Evolutionary conservation across 2,329 filamentous ascomycete species (phyloP), one percentile per base, ranked within the genome.

Genomic region (Colletotrichum eleusines): DNA sequence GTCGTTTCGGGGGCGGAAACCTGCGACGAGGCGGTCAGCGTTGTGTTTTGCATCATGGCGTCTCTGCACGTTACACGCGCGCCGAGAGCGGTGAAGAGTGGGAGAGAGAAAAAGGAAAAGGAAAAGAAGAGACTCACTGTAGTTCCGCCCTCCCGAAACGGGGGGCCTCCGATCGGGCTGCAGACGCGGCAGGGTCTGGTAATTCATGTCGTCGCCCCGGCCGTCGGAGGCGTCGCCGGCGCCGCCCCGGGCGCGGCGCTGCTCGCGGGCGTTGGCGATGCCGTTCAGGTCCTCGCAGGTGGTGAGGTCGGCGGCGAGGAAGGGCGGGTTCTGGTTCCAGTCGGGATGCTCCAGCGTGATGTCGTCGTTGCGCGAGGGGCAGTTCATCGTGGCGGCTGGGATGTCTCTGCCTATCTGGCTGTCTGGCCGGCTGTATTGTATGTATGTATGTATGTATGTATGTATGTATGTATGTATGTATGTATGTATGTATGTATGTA

Each of bases 231-330:
- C 58, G n/a, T 75, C 76, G 51, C 74, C 77, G 67, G 76, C 77
- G 66, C 81, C 79, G 74, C 80, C 77, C 59, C 75, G 74, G 71
- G 80, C 77, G 46, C 80, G 77, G 35, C 82, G 78, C 71, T 81
- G 80, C 74, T 84, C 81, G 28, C 86, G 83, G 26, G 83, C 77
- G 77, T 88, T 88, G 73, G 84, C 80, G 72, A 86, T 85, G 72
- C 86, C 86, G 72, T 88, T 88, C 69, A 88, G 80, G 75, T 88
- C 86, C 80, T 87, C 83, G 74, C 86, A 80, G 50, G 86, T 88
- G 33, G 86, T 88, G 59, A 85, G 77, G 59, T 84, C 81, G 26
- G 84, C 76, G 31, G 85, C 81, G 63, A 88, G 77, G 31, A 81
- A 82, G 1, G 84, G 82, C 40, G 86, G 86, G 77, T 81, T 86